Evolutionary conservation across 1,284 basidiomycete genomes (phyloP), one percentile per base, ranked within the genome.

Genomic region (Omphalotus olearius): DNA sequence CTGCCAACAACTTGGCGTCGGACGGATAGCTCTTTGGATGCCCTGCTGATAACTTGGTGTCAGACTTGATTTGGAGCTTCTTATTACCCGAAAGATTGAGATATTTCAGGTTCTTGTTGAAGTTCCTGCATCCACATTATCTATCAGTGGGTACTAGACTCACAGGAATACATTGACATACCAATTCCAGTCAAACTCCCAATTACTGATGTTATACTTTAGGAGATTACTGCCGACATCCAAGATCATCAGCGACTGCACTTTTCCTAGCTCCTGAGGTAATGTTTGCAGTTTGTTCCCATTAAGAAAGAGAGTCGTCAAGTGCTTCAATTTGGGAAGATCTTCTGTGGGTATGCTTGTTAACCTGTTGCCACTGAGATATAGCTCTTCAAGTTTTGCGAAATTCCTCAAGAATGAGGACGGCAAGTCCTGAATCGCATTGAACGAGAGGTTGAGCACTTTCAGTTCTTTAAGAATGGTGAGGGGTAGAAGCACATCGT

Each of bases 111-210:
- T 91, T 89, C 56, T 85, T 84, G 67, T 98, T 99, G 77, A 94
- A 97, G 67, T 98, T 98, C 93, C 93, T 96, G 28, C 14, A 13
- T 16, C 17, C 25, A 44, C 6, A 35, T 33, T 26, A 52, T 51
- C 53, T 53, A 47, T 23, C 20, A 35, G 30, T 20, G 20, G 35
- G 25, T 23, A 23, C 16, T 14, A 30, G 13, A 42, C 51, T 56
- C 9, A 20, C 43, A 14, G 51, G 39, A 25, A 52, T 30, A 30
- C 16, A 50, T 57, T 41, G 39, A 70, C 78, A 50, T 58, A 94
- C 97, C 97, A 99, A 68, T 99, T 99, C 96, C 96, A 99, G 71
- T 99, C 97, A 69, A 96, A 99, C 64, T 96, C 92, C 88, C 88
- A 96, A 64, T 99, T 99, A 62, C 93, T 91, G 59, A 98, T 95